Evolutionary conservation across 257 asterid genomes (phyloP), one percentile per base, ranked within the genome.

Genomic region (Rehmannia glutinosa): DNA sequence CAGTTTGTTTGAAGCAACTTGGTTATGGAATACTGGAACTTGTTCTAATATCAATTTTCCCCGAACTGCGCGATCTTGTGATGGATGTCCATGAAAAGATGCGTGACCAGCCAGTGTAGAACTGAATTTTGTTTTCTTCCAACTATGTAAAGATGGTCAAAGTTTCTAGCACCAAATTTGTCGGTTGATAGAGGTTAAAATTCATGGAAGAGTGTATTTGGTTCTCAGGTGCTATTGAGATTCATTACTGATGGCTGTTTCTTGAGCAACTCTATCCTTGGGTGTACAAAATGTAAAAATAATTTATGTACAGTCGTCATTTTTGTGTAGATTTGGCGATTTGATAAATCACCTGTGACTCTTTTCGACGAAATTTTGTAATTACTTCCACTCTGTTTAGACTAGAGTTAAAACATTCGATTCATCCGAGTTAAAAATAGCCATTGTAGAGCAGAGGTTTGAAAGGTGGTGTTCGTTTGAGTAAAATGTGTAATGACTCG

Each of bases 1-100:
- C 90, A 20, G 77, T 87, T 28, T 95, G 99, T 67, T 73, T 95
- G 77, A 91, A 95, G 96, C 99, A 95, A 81, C 94, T 95, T 72
- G 92, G 94, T 2, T 94, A 87, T 72, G 98, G 90, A 46, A 86
- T 94, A 66, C 86, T 94, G 33, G 99, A 94, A 76, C 97, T 87
- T 39, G 81, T 89, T 43, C 84, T 94, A 15, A 46, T 91, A 64
- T 84, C 97, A 20, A 59, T 89, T 41, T 91, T 91, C 72, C 99
- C 99, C 0, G 98, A 94, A 78, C 39, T 94, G 70, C 87, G 80
- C 45, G 95, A 87, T 41, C 57, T 88, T 30, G 83, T 91, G 77
- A 47, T 71, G 77, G 97, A 94, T 75, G 83, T 87, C 70, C 98
- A 84, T 64, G 82, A 85, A 69, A 84, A 82, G 77, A 64, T 77